phyloP scores from a whole-genome alignment of 2,329 filamentous ascomycete species.

The Coniochaeta prunicola region DNA sequence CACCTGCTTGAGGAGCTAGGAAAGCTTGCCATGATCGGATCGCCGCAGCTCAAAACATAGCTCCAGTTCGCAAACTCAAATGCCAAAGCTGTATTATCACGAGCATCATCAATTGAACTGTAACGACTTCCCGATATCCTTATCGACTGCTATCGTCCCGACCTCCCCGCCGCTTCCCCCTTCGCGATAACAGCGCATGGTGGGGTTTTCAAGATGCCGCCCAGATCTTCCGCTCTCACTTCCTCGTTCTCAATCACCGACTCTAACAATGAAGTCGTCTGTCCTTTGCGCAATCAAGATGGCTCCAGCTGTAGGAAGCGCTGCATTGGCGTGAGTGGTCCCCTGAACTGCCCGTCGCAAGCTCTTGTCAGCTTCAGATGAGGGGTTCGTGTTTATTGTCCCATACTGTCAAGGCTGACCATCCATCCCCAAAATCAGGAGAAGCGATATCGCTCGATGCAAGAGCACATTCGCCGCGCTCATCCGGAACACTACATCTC shows the following conservation, averaged over 20 bases:
- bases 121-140: constrained; percentile 7
- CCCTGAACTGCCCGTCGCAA: not conserved
- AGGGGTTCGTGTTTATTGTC: constrained; percentile 2
- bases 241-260: constrained; percentile 90
- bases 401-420: constrained; percentile 3
- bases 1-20: constrained; percentile 29
- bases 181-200: constrained; percentile 35
- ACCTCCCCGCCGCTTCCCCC: constrained; percentile 9
- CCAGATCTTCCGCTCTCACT: constrained; percentile 69
- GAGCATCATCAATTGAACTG: constrained; percentile 2
- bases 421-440: constrained; percentile 17
- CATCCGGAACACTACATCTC: constrained; percentile 97
- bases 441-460: constrained; percentile 82
- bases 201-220: constrained; percentile 69
- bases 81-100: not conserved
- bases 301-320: constrained; percentile 94
- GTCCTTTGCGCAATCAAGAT: constrained; percentile 92
- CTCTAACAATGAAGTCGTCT: constrained; percentile 92
- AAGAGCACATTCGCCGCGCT: constrained; percentile 96
- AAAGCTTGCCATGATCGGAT: constrained; percentile 22
- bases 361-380: not conserved
- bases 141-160: constrained; percentile 17
- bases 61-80: not conserved
- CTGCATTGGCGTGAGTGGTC: constrained; percentile 80
- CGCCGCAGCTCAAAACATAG: constrained; percentile 5